These are phyloP conservation scores for Mycena galericulata DNA, from an alignment of 768 basidiomycete genomes.

Conservation along the genomic window DNA sequence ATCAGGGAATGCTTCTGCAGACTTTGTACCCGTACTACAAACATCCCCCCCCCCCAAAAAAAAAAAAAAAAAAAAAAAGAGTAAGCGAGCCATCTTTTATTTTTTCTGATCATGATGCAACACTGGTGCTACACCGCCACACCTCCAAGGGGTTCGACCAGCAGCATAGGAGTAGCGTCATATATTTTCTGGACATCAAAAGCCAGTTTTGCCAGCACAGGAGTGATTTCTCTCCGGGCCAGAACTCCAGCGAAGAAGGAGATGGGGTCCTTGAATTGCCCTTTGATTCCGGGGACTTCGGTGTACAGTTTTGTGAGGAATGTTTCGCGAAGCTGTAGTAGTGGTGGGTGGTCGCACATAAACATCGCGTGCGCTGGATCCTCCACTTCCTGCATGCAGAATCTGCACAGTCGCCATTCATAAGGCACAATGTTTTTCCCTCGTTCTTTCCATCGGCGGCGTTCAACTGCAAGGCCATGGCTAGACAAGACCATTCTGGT, in stretches of 20 bases:
- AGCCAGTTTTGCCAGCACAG: background rate
- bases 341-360: background rate
- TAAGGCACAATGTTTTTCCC: background rate
- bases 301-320: background rate
- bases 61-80: no score
- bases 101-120: background rate
- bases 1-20: no score
- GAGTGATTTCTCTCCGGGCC: background rate
- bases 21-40: no score
- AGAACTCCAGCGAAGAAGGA: background rate
- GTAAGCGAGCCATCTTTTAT: background rate
- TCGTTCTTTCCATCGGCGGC: background rate
- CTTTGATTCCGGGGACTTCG: background rate
- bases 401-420: background rate
- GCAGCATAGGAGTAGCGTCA: background rate
- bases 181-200: background rate
- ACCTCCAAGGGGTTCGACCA: background rate
- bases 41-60: no score
- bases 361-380: background rate
- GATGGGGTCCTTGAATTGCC: background rate
- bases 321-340: background rate
- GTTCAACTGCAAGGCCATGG: constrained; percentile 1
- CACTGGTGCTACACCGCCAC: background rate
- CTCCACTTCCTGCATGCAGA: background rate
- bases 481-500: background rate